Evolutionary conservation across 148 eudicot species (phyloP).

Genomic region (Dysphania ambrosioides): DNA sequence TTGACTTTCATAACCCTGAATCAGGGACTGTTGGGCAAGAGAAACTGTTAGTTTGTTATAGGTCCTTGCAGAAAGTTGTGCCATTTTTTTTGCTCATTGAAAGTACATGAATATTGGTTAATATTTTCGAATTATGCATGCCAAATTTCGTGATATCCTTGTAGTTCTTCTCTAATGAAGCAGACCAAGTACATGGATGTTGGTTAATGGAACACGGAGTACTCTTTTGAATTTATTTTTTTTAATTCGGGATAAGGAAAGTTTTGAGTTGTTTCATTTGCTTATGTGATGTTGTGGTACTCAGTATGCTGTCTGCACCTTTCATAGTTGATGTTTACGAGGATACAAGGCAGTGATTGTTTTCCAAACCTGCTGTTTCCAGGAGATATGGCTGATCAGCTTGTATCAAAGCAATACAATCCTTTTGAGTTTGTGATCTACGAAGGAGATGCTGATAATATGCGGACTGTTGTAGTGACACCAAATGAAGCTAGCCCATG

Average conservation of each 20-base stretch:
- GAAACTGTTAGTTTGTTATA: background rate
- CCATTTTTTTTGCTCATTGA: background rate
- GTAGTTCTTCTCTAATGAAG: background rate
- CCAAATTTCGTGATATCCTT: background rate
- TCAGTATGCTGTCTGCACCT: too few relatives aligned
- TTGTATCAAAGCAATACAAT: constrained; percentile 33
- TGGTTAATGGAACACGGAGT: background rate
- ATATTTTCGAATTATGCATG: background rate
- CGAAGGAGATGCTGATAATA: constrained; percentile 62
- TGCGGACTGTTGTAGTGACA: constrained; percentile 46
- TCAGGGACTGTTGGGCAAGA: background rate
- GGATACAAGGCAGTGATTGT: background rate
- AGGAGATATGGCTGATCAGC: constrained; percentile 62
- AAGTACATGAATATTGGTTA: background rate
- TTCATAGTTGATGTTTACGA: too few relatives aligned
- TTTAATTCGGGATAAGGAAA: too few relatives aligned
- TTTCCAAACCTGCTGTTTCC: constrained; percentile 5
- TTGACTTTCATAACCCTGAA: background rate
- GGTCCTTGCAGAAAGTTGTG: background rate
- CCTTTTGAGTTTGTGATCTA: constrained; percentile 69
- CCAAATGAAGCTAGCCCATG: constrained; percentile 55
- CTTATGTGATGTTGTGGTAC: background rate
- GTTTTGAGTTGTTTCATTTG: background rate
- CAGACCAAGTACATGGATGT: background rate
- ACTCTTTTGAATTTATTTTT: too few relatives aligned